Evolutionary conservation across 2,329 filamentous ascomycete species (phyloP), one percentile per base, ranked within the genome.

Genomic region (Penicillium sp.): DNA sequence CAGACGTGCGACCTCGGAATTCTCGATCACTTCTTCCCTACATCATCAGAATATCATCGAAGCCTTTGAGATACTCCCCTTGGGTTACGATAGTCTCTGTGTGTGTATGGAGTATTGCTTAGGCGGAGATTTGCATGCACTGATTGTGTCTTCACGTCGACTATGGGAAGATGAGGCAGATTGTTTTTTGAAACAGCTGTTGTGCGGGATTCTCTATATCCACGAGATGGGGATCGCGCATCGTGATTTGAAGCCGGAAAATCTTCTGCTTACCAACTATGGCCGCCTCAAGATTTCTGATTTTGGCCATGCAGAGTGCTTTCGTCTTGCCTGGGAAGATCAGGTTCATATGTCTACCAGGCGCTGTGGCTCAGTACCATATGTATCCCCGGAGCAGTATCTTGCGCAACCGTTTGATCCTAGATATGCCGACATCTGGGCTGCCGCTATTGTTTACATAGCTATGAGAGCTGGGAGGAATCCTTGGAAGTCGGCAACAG

Each of bases 381-480:
- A 56, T 29, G 30, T 56, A 11, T 47, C 54, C 4, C 45, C 54
- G 2, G 54, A 56, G 30, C 54, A 41, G 17, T 56, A 41, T 26
- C 29, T 41, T 15, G 26, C n/a, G 17, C 19, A 21, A 3, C 9
- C 21, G 3, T 56, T 49, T 3, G 45, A 48, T 23, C 54, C 54
- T 3, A 30, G 54, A 26, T 19, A 15, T 7, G 26, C 19, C 5
- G 54, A 56, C 15, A 41, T 56, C 54, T 56, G 54, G 54, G 54
- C 54, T 17, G 54, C 54, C 1, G 54, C 54, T 8, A 19, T 56
- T 26, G 30, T 56, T 5, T 56, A 56, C 19, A 29, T 49, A 5
- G 54, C 54, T n/a, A 56, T 56, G 54, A 38, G 45, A 13, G 30
- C 44, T 7, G 54, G 54, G 26, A 30, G 54, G 5, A 56, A 56